These are phyloP conservation scores for Ophiostoma sp. DNA, from an alignment of 2,329 filamentous ascomycete genomes.

Conservation along the genomic window DNA sequence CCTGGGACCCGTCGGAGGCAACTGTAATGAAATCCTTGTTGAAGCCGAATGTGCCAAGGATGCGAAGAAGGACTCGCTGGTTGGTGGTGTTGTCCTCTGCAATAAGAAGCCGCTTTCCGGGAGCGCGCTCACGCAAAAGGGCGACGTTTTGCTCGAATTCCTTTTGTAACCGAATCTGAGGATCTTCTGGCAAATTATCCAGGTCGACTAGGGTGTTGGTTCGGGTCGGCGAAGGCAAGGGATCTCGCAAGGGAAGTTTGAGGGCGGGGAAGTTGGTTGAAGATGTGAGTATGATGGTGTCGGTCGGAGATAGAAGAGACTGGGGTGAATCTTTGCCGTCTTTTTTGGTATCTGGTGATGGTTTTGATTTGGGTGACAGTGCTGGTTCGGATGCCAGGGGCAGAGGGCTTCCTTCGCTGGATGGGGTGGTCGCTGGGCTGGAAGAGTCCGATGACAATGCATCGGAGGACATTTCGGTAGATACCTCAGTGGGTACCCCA, in stretches of 20 bases:
- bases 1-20: constrained; percentile 46
- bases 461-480: background rate
- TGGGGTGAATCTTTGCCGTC: background rate
- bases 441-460: background rate
- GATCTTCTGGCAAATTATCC: background rate
- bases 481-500: background rate
- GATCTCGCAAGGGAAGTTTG: background rate
- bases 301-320: background rate
- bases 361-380: background rate
- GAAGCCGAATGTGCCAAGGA: constrained; percentile 44
- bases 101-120: constrained; percentile 43
- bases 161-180: background rate
- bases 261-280: background rate
- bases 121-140: constrained; percentile 40
- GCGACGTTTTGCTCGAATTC: constrained; percentile 9
- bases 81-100: constrained; percentile 48
- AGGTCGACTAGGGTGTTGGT: background rate
- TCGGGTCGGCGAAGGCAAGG: background rate
- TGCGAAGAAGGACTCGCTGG: constrained; percentile 42
- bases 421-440: background rate
- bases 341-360: background rate
- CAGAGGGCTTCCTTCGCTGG: background rate
- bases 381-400: too few relatives aligned
- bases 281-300: background rate
- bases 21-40: constrained; percentile 40